Conservation (phyloP, 2,329 filamentous ascomycete genomes). For the Clonostachys rhizophaga region DNA sequence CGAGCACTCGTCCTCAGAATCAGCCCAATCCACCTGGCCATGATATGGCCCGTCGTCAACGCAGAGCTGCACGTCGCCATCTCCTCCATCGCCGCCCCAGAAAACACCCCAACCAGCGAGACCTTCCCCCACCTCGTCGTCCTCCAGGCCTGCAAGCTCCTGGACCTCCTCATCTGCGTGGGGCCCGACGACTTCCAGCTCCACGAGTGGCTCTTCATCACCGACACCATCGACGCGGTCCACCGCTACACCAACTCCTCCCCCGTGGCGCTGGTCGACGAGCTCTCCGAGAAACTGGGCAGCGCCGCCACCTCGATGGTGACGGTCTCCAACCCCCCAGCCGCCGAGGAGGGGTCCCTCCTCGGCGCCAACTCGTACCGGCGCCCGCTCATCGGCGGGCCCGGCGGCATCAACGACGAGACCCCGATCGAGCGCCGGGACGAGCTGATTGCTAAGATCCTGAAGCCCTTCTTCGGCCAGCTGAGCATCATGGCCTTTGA, state of each 20-base stretch:
- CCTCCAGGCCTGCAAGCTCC: conserved; percentile 87
- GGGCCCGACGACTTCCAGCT: conserved; percentile 95
- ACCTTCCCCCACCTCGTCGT: conserved; percentile 73
- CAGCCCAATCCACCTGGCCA: conserved; percentile 72
- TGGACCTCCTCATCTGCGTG: conserved; percentile 82
- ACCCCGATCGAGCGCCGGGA: conserved; percentile 55
- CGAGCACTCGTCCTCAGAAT: conserved; percentile 77
- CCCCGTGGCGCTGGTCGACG: conserved; percentile 75
- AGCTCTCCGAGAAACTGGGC: conserved; percentile 73
- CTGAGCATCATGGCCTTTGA: conserved; percentile 93
- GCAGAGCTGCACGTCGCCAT: conserved; percentile 78
- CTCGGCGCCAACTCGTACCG: conserved; percentile 27
- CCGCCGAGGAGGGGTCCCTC: conserved; percentile 28
- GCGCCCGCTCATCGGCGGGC: conserved; percentile 41
- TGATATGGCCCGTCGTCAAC: conserved; percentile 88
- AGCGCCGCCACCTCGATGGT: conserved; percentile 21
- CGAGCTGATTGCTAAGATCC: conserved; percentile 69
- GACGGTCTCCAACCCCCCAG: neutral
- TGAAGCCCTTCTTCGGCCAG: conserved; percentile 86
- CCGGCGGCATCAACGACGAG: conserved; percentile 50
- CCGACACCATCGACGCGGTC: conserved; percentile 93
- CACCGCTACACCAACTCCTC: conserved; percentile 70
- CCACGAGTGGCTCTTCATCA: conserved; percentile 97
- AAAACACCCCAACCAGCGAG: conserved; percentile 59
- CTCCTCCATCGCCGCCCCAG: conserved; percentile 62